Evolutionary conservation across 495 filamentous ascomycete species (phyloP).

Genomic region (Penicillium pancosmium): DNA sequence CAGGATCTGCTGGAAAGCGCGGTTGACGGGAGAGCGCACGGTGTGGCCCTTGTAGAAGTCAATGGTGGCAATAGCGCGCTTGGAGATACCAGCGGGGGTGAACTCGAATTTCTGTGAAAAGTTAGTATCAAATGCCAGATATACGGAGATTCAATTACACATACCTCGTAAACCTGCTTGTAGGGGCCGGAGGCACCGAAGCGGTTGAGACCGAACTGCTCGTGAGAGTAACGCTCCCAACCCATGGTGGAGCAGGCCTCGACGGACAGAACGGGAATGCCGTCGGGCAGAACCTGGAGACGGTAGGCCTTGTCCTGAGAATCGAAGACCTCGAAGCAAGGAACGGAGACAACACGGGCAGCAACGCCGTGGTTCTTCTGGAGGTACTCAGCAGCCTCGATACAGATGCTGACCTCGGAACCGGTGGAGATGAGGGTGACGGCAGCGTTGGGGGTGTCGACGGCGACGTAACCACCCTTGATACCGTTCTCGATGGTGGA

Average conservation of each 20-base stretch:
- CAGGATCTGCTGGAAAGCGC: constrained; percentile 61
- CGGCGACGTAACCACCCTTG: constrained; percentile 92
- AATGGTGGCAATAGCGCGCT: constrained; percentile 87
- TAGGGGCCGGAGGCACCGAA: constrained; percentile 97
- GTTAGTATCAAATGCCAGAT: constrained; percentile 7
- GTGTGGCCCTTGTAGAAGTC: constrained; percentile 95
- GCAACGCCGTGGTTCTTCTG: constrained; percentile 85
- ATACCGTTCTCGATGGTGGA: constrained; percentile 82
- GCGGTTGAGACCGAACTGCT: constrained; percentile 98
- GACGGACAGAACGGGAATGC: constrained; percentile 89
- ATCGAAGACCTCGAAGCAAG: constrained; percentile 98
- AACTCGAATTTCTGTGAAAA: constrained; percentile 90
- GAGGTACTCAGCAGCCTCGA: constrained; percentile 89
- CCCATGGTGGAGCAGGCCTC: constrained; percentile 93
- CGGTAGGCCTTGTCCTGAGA: constrained; percentile 91
- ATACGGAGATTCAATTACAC: constrained; percentile 24
- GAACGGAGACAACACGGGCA: constrained; percentile 93
- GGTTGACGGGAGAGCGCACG: constrained; percentile 93
- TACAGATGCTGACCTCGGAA: constrained; percentile 91
- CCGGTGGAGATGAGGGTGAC: constrained; percentile 94
- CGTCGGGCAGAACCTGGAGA: constrained; percentile 87
- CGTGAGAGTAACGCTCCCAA: constrained; percentile 98
- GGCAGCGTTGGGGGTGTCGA: constrained; percentile 80
- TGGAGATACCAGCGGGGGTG: constrained; percentile 92
- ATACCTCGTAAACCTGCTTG: constrained; percentile 95